phyloP scores from a whole-genome alignment of 2,329 filamentous ascomycete genomes.

The Torrubiella hemipterigena region DNA sequence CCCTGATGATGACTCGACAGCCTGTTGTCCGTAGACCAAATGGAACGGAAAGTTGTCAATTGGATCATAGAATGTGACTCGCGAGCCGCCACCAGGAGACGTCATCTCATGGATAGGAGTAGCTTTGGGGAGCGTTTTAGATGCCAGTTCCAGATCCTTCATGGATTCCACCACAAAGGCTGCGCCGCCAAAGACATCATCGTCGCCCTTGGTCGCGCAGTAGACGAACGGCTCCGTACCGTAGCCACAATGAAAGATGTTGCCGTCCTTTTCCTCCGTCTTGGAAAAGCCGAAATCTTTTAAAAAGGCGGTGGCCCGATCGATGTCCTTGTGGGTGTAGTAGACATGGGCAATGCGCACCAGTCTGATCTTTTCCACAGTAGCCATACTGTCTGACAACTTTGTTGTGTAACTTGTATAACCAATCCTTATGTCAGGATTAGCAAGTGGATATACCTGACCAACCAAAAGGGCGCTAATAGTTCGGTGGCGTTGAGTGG shows the following conservation, averaged over 20 bases:
- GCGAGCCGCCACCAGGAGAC: slow-evolving; percentile 40
- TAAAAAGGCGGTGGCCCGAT: slow-evolving; percentile 27
- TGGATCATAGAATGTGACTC: slow-evolving; percentile 38
- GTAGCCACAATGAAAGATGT: slow-evolving; percentile 49
- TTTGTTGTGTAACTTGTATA: too few relatives aligned
- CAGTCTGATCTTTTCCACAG: slow-evolving; percentile 10
- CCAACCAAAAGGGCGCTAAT: too few relatives aligned
- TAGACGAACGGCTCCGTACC: slow-evolving; percentile 48
- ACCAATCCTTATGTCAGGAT: too few relatives aligned
- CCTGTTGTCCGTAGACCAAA: slow-evolving; percentile 41
- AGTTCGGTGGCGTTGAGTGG: too few relatives aligned
- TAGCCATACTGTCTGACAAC: too few relatives aligned
- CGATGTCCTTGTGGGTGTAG: slow-evolving; percentile 34
- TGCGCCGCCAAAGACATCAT: slow-evolving; percentile 42
- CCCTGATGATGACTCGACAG: slow-evolving; percentile 22
- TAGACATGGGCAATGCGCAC: slow-evolving; percentile 30
- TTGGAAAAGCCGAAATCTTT: slow-evolving; percentile 35
- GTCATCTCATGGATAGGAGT: slow-evolving; percentile 32
- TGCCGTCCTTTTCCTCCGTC: slow-evolving; percentile 23
- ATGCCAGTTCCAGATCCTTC: slow-evolving; percentile 40
- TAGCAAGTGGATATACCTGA: too few relatives aligned
- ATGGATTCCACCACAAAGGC: slow-evolving; percentile 45
- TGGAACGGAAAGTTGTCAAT: slow-evolving; percentile 46
- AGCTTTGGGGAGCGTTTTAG: slow-evolving; percentile 31
- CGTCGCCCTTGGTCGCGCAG: slow-evolving; percentile 33